phyloP scores from a whole-genome alignment of 192 early-diverging fungal species.

The Chytriomyces confervae region DNA sequence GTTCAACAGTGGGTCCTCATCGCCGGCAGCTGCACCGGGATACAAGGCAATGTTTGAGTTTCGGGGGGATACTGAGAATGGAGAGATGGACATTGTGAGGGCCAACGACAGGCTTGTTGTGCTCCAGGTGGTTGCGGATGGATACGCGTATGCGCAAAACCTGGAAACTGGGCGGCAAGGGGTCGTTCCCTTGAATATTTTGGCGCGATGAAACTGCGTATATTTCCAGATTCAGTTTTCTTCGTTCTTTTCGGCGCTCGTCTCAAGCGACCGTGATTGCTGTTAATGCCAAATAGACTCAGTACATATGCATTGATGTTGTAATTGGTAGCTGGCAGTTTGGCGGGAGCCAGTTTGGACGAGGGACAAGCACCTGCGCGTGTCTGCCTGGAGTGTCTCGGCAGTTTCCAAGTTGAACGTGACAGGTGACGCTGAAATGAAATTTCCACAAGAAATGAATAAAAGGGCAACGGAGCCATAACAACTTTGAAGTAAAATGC shows the following conservation, averaged over 20 bases:
- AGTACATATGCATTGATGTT: no score
- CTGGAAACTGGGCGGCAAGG: slow-evolving; percentile 29
- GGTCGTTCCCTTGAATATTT: slow-evolving; percentile 28
- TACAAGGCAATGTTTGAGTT: slow-evolving; percentile 31
- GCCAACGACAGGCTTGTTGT: slow-evolving; percentile 25
- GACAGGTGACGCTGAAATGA: neutral
- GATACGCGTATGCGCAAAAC: slow-evolving; percentile 18
- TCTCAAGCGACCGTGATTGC: neutral
- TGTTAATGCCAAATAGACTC: neutral
- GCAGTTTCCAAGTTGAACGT: neutral
- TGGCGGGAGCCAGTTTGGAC: no score
- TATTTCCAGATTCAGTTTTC: neutral
- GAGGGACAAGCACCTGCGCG: no score
- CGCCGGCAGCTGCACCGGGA: neutral
- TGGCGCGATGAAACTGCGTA: slow-evolving; percentile 10
- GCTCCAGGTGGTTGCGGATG: slow-evolving; percentile 24
- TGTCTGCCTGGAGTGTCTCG: neutral
- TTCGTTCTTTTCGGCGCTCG: neutral
- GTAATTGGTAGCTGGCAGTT: no score
- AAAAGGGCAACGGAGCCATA: neutral
- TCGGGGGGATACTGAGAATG: neutral
- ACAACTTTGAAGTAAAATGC: neutral
- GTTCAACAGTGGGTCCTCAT: slow-evolving; percentile 1
- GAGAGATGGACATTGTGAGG: slow-evolving; percentile 23
- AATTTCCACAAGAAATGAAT: neutral